phyloP scores from a whole-genome alignment of 768 basidiomycete genomes.

The Trichaptum fuscoviolaceum region DNA sequence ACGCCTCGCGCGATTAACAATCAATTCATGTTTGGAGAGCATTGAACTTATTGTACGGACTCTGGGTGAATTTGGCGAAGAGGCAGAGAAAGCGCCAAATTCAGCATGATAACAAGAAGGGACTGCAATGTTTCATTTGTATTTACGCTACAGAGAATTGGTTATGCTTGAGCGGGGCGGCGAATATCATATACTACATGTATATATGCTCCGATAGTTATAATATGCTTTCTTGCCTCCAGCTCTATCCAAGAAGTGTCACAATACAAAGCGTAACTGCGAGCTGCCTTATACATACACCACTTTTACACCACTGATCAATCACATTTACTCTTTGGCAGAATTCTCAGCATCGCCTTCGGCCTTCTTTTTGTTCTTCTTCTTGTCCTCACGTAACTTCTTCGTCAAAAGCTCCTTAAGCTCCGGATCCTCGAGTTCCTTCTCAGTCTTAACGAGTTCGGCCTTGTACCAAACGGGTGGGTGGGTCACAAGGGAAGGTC shows the following conservation, averaged over 20 bases:
- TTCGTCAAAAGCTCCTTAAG: conserved; percentile 73
- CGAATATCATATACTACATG: neutral
- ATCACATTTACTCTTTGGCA: conserved; percentile 17
- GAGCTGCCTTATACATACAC: neutral
- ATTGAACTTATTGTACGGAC: conserved; percentile 82
- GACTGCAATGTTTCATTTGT: conserved; percentile 7
- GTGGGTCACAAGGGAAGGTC: conserved; percentile 82
- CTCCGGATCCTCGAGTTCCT: conserved; percentile 84
- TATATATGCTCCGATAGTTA: neutral
- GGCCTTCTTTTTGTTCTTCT: conserved; percentile 81
- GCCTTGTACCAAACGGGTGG: conserved; percentile 91
- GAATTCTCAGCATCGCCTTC: conserved; percentile 46
- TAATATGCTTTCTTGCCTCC: neutral
- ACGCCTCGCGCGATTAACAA: conserved; percentile 75
- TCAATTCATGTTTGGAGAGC: conserved; percentile 88
- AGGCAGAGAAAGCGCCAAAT: conserved; percentile 35
- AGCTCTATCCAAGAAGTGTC: neutral
- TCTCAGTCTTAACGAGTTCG: conserved; percentile 85
- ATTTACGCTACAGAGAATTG: conserved; percentile 2
- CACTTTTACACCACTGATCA: neutral
- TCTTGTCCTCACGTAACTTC: conserved; percentile 84
- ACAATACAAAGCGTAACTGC: neutral
- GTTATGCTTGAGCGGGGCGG: neutral
- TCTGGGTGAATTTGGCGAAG: conserved; percentile 72
- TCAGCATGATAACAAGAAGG: conserved; percentile 10